A percentile compares a stretch with the other conserved stretches of the same genome.
phyloP scores from a whole-genome alignment of 2,329 filamentous ascomycete species.

The Fusarium nodosum region DNA sequence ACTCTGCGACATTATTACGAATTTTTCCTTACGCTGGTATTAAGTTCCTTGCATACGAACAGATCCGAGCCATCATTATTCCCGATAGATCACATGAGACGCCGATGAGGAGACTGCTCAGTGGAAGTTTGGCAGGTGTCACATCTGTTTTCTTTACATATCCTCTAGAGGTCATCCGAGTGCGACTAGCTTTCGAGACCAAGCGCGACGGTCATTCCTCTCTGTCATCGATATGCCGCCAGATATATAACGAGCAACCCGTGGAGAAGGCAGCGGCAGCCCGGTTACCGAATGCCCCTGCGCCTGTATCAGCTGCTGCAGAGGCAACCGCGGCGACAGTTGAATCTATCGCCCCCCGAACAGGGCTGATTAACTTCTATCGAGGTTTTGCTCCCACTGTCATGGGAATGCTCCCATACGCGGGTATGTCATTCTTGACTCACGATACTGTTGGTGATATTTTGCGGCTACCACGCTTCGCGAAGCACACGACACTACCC shows the following conservation, averaged over 20 bases:
- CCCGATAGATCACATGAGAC: conserved; percentile 81
- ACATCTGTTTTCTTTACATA: conserved; percentile 97
- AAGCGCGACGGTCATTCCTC: conserved; percentile 78
- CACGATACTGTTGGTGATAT: conserved; percentile 92
- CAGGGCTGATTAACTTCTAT: conserved; percentile 91
- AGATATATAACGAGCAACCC: conserved; percentile 86
- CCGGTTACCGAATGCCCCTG: conserved; percentile 49
- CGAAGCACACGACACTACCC: conserved; percentile 81
- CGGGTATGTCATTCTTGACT: conserved; percentile 93
- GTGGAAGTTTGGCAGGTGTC: conserved; percentile 82
- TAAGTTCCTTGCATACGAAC: conserved; percentile 98
- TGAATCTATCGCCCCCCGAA: conserved; percentile 66
- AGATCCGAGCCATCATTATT: conserved; percentile 87
- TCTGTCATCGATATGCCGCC: conserved; percentile 80
- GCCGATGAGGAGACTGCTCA: conserved; percentile 78
- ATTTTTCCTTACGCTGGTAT: conserved; percentile 98
- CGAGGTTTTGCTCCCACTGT: conserved; percentile 92
- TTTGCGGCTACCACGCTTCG: conserved; percentile 76
- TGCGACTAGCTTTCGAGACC: conserved; percentile 95
- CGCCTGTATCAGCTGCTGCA: conserved; percentile 54
- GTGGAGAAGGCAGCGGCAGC: conserved; percentile 53
- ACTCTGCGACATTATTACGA: conserved; percentile 91
- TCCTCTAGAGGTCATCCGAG: conserved; percentile 90
- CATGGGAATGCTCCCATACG: conserved; percentile 96
- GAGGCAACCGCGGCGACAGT: conserved; percentile 60